A percentile compares a stretch with the other conserved stretches of the same genome.
Evolutionary conservation across 257 asterid genomes (phyloP).

Genomic region (Cynanchum wilfordii): DNA sequence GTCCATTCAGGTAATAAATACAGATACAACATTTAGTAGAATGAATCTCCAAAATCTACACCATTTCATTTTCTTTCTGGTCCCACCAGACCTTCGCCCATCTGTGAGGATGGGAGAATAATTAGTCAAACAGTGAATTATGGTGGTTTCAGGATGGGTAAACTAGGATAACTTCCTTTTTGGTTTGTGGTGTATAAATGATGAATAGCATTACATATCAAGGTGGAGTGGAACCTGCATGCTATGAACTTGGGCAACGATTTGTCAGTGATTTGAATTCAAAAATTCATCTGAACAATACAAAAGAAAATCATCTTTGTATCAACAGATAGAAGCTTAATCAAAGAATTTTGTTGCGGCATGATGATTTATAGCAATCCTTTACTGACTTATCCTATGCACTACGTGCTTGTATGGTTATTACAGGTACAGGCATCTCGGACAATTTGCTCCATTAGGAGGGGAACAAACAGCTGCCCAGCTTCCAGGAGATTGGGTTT

Average conservation of each 20-base stretch:
- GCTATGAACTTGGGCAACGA: background rate
- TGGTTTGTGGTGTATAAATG: background rate
- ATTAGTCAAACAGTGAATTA: background rate
- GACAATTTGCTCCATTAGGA: constrained; percentile 97
- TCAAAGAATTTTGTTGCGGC: background rate
- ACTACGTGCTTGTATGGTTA: background rate
- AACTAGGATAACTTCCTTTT: background rate
- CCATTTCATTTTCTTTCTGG: background rate
- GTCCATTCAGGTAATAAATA: constrained; percentile 69
- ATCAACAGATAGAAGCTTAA: background rate
- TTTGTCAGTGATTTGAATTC: background rate
- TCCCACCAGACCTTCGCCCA: background rate
- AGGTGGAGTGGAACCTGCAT: background rate
- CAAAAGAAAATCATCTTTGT: background rate
- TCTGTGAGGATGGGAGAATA: background rate
- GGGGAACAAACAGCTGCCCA: constrained; percentile 98
- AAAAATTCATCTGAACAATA: background rate
- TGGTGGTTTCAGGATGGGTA: background rate
- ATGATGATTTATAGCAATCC: background rate
- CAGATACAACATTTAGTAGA: constrained; percentile 9
- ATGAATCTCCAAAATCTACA: background rate
- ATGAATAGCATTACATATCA: background rate
- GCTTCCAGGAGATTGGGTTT: constrained; percentile 98
- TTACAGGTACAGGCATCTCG: constrained; percentile 86
- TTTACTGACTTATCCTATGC: background rate